Base-by-base conservation (phyloP, 495 filamentous ascomycete species). In the Amphirosellinia nigrospora region DNA sequence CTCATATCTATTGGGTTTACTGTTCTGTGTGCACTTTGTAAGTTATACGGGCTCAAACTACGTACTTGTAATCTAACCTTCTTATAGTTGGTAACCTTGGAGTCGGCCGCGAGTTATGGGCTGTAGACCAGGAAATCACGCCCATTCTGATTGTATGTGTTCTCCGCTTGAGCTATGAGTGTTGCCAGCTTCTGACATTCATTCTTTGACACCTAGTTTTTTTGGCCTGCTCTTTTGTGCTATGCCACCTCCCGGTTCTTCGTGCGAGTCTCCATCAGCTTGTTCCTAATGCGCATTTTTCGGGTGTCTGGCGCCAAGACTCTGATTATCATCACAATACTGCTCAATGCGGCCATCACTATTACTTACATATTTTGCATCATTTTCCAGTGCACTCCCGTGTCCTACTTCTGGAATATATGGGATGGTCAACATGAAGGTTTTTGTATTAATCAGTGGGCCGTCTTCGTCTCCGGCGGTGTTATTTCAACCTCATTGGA, bases 321-420 rank as follows among this genome's bases (percentile, higher is more conserved):
- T 11, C 41, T 45, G 16, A 45, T 45, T 45, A 19, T 45, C 19
- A 5, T 45, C 41, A 45, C 41, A 19, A 45, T 45, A 45, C 3
- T 45, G 16, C 15, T 45, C 16, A 45, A 45, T 16, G 41, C 19
- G 41, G 41, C 13, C 41, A 45, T 45, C 41, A 45, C 41, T 16
- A 45, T 26, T 21, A 41, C 28, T 2, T 70, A 75, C 34, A 38
- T 71, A 34, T 43, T 75, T 45, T 38, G 68, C 15, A 41, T 70
- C 13, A 63, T 75, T 21, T 79, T 80, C 50, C 77, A 79, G 69
- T 80, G 78, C 43, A 73, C 30, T 4, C 78, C 77, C 2, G 64
- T 80, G 52, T 59, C 61, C 6, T 75, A 66, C 43, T 80, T 73
- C 66, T 80, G 78, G 78, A 73, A 65, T 11, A 69, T 69, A 13